phyloP scores from a whole-genome alignment of 257 asterid genomes.

The Coffea eugenioides region DNA sequence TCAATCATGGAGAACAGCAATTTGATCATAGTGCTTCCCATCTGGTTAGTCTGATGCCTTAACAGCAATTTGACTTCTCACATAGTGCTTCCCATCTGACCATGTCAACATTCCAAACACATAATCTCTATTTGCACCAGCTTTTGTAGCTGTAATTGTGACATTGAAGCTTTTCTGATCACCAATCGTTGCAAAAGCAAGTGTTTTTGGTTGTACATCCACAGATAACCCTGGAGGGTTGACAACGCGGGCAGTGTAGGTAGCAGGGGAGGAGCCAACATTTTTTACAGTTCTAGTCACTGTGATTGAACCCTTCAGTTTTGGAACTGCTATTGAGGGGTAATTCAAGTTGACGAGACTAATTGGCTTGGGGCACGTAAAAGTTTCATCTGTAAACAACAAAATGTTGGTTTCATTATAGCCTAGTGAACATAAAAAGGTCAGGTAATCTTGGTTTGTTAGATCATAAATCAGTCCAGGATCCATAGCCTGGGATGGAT shows the following conservation, averaged over 20 bases:
- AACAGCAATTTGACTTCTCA: slow-evolving; percentile 84
- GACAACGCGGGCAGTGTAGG: slow-evolving; percentile 52
- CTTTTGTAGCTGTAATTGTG: slow-evolving; percentile 31
- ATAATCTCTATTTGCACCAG: slow-evolving; percentile 37
- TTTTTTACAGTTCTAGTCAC: slow-evolving; percentile 69
- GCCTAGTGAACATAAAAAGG: slow-evolving; percentile 67
- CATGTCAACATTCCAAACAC: slow-evolving; percentile 74
- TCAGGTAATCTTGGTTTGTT: slow-evolving; percentile 47
- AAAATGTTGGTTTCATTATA: slow-evolving; percentile 40
- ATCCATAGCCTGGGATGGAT: slow-evolving; percentile 88
- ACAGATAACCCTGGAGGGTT: slow-evolving; percentile 55
- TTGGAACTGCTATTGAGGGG: slow-evolving; percentile 81
- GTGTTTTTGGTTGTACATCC: slow-evolving; percentile 36
- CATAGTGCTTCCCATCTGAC: slow-evolving; percentile 80
- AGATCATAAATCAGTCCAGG: slow-evolving; percentile 89
- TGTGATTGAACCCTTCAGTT: slow-evolving; percentile 45
- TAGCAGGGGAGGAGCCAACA: slow-evolving; percentile 61
- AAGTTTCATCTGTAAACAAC: slow-evolving; percentile 33
- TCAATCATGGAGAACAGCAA: slow-evolving; percentile 36
- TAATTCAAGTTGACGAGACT: slow-evolving; percentile 64
- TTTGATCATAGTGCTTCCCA: slow-evolving; percentile 78
- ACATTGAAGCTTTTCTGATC: slow-evolving; percentile 57
- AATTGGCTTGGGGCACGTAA: slow-evolving; percentile 39
- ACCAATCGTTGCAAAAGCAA: slow-evolving; percentile 44
- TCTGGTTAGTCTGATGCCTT: slow-evolving; percentile 34